Evolutionary conservation across 345 rosid genomes (phyloP).

Genomic region (Dimocarpus longan): DNA sequence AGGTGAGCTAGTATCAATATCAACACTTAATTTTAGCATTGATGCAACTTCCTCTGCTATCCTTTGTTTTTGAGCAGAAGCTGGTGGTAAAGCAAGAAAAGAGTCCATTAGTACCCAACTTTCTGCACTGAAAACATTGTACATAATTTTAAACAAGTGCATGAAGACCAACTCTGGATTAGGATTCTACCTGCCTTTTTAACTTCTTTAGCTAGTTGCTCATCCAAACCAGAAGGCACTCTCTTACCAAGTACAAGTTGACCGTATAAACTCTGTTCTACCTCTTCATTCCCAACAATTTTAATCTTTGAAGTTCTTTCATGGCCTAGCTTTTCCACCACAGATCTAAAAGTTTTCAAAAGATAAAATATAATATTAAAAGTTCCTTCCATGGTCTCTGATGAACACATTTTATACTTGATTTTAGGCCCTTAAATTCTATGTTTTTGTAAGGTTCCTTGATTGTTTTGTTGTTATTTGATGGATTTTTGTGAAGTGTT

Average conservation of each 20-base stretch:
- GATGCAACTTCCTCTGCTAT: constrained; percentile 94
- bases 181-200: constrained; percentile 64
- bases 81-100: constrained; percentile 45
- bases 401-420: no score
- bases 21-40: constrained; percentile 77
- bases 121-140: constrained; percentile 19
- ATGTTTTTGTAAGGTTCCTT: no score
- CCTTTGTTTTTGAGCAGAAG: constrained; percentile 81
- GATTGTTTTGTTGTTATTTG: no score
- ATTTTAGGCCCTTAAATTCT: no score
- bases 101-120: constrained; percentile 25
- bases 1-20: constrained; percentile 72
- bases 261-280: constrained; percentile 74
- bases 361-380: constrained; percentile 14
- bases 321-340: constrained; percentile 75
- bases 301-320: constrained; percentile 65
- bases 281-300: constrained; percentile 67
- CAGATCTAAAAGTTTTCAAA: constrained; percentile 49
- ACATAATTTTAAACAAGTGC: constrained; percentile 7
- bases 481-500: no score
- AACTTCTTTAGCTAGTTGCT: constrained; percentile 77
- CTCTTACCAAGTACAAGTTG: constrained; percentile 70
- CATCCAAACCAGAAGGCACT: constrained; percentile 64
- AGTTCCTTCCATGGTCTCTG: background rate
- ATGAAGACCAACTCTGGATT: constrained; percentile 8